phyloP scores from a whole-genome alignment of 1,284 basidiomycete genomes.

The Testicularia cyperi region DNA sequence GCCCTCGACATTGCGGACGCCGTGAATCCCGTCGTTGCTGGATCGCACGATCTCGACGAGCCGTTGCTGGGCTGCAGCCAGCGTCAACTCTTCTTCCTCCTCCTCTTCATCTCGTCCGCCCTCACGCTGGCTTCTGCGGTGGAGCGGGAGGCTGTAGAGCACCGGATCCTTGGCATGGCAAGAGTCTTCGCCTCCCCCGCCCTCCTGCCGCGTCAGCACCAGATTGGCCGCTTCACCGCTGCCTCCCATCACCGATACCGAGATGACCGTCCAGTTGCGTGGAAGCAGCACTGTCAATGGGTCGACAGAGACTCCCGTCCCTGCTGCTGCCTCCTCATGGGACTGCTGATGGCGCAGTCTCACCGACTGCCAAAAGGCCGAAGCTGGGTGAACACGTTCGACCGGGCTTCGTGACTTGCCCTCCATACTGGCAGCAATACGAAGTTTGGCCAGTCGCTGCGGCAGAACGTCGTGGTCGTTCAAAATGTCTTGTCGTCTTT shows the following conservation, averaged over 20 bases:
- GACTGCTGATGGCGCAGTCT: slow-evolving; percentile 26
- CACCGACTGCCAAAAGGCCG: slow-evolving; percentile 24
- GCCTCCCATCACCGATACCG: slow-evolving; percentile 65
- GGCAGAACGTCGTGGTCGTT: slow-evolving; percentile 26
- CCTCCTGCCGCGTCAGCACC: slow-evolving; percentile 74
- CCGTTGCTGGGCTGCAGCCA: slow-evolving; percentile 73
- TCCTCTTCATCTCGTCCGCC: slow-evolving; percentile 68
- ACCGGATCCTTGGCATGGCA: slow-evolving; percentile 32
- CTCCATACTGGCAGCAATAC: no score
- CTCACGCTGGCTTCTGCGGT: slow-evolving; percentile 72
- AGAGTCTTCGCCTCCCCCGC: slow-evolving; percentile 27
- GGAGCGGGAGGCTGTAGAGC: slow-evolving; percentile 78
- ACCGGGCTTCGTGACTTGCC: no score
- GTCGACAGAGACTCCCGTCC: no score
- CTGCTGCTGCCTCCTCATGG: slow-evolving; percentile 9
- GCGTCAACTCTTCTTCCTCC: slow-evolving; percentile 69
- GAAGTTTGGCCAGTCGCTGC: slow-evolving; percentile 18
- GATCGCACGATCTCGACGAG: slow-evolving; percentile 74
- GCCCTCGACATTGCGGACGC: slow-evolving; percentile 72
- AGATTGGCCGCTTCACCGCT: slow-evolving; percentile 74
- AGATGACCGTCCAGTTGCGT: slow-evolving; percentile 78
- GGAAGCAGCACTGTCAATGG: slow-evolving; percentile 71
- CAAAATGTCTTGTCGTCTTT: no score
- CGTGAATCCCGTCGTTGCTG: slow-evolving; percentile 76
- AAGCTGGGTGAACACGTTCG: slow-evolving; percentile 2